These are phyloP conservation scores for Pythium aquatile DNA, from an alignment of 352 stramenopile genomes.

Conservation along the genomic window DNA sequence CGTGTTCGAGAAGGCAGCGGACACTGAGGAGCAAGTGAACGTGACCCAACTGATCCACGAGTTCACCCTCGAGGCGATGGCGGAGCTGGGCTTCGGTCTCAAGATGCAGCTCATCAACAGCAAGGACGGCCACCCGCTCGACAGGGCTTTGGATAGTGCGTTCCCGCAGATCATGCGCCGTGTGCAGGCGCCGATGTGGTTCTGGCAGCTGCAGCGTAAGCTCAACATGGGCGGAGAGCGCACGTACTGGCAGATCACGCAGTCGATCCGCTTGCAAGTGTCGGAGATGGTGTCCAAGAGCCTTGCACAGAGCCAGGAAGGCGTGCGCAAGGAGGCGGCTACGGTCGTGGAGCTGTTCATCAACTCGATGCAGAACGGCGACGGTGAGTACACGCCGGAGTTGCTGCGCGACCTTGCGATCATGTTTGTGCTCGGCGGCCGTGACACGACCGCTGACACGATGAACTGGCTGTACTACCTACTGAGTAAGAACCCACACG, in stretches of 20 bases:
- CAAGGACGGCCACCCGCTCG: slow-evolving; percentile 11
- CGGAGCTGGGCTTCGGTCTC: slow-evolving; percentile 30
- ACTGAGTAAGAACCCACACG: slow-evolving; percentile 35
- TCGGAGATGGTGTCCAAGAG: slow-evolving; percentile 18
- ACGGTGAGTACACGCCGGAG: slow-evolving; percentile 18
- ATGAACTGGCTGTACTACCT: slow-evolving; percentile 45
- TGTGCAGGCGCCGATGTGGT: slow-evolving; percentile 13
- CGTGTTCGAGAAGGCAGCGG: slow-evolving; percentile 2
- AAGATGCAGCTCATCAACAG: slow-evolving; percentile 19
- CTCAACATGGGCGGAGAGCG: slow-evolving; percentile 15
- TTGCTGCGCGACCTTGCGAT: slow-evolving; percentile 44
- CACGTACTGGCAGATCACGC: slow-evolving; percentile 8
- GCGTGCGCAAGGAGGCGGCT: slow-evolving; percentile 3
- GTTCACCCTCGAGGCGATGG: slow-evolving; percentile 28
- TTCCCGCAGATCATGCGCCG: slow-evolving; percentile 16
- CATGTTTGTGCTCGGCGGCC: slow-evolving; percentile 44
- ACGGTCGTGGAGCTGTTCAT: slow-evolving; percentile 29
- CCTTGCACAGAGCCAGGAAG: slow-evolving; percentile 5
- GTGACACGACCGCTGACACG: slow-evolving; percentile 50
- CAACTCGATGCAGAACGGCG: slow-evolving; percentile 19
- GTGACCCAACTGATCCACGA: slow-evolving; percentile 21
- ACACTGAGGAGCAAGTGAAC: slow-evolving; percentile 6
- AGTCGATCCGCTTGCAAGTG: slow-evolving; percentile 12
- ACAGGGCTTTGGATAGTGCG: slow-evolving; percentile 7
- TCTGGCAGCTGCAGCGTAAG: slow-evolving; percentile 21